Evolutionary conservation across 129 eudicot species (phyloP), one percentile per base, ranked within the genome.

Genomic region (Lonicera japonica): DNA sequence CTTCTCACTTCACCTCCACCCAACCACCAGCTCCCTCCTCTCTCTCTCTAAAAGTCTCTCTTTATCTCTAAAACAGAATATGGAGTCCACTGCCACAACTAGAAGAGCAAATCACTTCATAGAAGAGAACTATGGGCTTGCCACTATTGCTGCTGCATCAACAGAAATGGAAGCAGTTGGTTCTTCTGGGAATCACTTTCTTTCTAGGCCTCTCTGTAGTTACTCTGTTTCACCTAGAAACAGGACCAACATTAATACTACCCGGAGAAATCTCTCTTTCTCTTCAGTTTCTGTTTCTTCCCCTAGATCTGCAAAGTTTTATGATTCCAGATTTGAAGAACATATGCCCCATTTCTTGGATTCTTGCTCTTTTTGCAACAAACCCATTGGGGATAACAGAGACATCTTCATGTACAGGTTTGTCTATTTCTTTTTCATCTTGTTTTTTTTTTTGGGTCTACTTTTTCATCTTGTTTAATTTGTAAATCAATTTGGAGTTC

Each of bases 351-450:
- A 51, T 19, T 20, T 54, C 69, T 59, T 65, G 36, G 69, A 47
- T 43, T 36, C 70, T 8, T 76, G 56, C 58, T 45, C 50, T 52
- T 36, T 81, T 6, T 81, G 83, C 77, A 73, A 66, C 50, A 81
- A 81, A 25, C 72, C 63, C 51, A 75, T 81, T 40, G 77, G 80
- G 8, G 70, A 23, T 23, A 81, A 81, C 62, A 70, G 73, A 63
- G 87, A 81, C 39, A 81, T 81, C 67, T 81, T 77, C 66, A 81
- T 81, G 87, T 81, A 81, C 83, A 81, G 87, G 87, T 81, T 8
- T 19, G 56, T 73, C 21, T 2, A 15, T 9, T 9, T 34, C 25
- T 6, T 29, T 29, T 29, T 29, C 36, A 1, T 29, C 36, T 29
- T 29, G 2, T 29, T 29, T 29, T 29, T 29, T 29, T 29, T 29